Conservation (phyloP, 1,284 basidiomycete species). For the Cutaneotrichosporon mucoides region DNA sequence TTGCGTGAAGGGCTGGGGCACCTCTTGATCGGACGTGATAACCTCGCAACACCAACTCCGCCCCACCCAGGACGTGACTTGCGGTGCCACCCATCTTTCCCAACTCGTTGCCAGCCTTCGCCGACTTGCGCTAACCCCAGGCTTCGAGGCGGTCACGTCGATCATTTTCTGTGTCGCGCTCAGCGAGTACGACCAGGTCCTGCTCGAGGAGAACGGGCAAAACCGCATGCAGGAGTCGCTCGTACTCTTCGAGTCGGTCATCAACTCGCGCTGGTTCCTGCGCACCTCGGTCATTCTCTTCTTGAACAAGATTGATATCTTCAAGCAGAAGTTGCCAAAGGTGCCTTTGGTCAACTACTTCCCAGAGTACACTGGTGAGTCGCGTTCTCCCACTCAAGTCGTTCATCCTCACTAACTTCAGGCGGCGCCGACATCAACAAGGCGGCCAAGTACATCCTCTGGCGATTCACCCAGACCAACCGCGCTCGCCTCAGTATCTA, state of each 20-base stretch:
- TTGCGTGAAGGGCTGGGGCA: not conserved
- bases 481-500: conserved; percentile 81
- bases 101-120: not conserved
- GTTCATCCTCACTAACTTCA: not conserved
- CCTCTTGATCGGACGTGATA: not conserved
- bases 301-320: conserved; percentile 93
- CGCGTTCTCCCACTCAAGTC: too few species aligned
- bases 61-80: too few species aligned
- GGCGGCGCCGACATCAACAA: conserved; percentile 91
- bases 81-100: not conserved
- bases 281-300: conserved; percentile 89
- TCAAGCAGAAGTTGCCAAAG: conserved; percentile 88
- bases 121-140: conserved; percentile 14
- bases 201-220: conserved; percentile 68
- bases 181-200: conserved; percentile 88
- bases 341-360: conserved; percentile 82
- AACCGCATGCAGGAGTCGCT: conserved; percentile 95
- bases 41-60: not conserved
- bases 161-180: conserved; percentile 95
- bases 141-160: conserved; percentile 86
- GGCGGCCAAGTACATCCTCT: conserved; percentile 95
- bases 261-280: conserved; percentile 97
- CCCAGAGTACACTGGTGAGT: conserved; percentile 73
- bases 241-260: conserved; percentile 88
- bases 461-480: conserved; percentile 96